Evolutionary conservation across 352 stramenopile genomes (phyloP).

Genomic region (Phytophthora tentaculata): DNA sequence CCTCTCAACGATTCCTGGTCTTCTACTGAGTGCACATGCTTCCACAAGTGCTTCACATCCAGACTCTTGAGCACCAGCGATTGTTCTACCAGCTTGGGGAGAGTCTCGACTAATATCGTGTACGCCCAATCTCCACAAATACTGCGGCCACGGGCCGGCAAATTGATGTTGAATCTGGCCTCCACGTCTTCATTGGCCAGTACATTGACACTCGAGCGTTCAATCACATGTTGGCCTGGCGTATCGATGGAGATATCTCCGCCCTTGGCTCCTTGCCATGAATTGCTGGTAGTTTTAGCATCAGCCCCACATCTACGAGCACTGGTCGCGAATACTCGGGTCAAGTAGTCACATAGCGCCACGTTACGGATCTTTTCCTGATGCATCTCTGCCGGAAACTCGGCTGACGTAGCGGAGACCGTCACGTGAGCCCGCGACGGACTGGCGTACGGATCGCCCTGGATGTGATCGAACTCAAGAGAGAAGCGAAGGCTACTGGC

Average conservation of each 20-base stretch:
- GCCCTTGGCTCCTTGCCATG: conserved; percentile 91
- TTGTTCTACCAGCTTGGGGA: conserved; percentile 87
- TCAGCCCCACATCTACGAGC: conserved; percentile 61
- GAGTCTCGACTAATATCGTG: conserved; percentile 91
- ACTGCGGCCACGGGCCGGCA: conserved; percentile 92
- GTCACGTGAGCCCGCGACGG: conserved; percentile 94
- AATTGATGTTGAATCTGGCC: conserved; percentile 95
- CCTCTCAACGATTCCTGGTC: conserved; percentile 92
- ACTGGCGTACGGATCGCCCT: conserved; percentile 96
- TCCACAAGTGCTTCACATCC: conserved; percentile 68
- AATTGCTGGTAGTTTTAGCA: conserved; percentile 66
- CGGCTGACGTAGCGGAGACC: conserved; percentile 69
- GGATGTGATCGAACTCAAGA: conserved; percentile 93
- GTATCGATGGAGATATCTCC: conserved; percentile 95
- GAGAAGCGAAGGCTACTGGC: conserved; percentile 58
- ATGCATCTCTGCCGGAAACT: conserved; percentile 85
- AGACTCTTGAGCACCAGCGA: conserved; percentile 83
- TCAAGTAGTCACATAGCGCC: conserved; percentile 92
- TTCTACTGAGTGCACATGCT: conserved; percentile 92
- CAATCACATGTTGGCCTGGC: conserved; percentile 94
- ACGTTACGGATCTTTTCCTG: conserved; percentile 81
- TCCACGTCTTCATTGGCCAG: conserved; percentile 84
- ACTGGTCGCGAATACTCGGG: conserved; percentile 79
- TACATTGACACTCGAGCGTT: conserved; percentile 91
- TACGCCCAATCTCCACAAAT: conserved; percentile 94